Base-by-base conservation (phyloP, 176 grass and related monocot genomes). In the Puccinellia tenuiflora region DNA sequence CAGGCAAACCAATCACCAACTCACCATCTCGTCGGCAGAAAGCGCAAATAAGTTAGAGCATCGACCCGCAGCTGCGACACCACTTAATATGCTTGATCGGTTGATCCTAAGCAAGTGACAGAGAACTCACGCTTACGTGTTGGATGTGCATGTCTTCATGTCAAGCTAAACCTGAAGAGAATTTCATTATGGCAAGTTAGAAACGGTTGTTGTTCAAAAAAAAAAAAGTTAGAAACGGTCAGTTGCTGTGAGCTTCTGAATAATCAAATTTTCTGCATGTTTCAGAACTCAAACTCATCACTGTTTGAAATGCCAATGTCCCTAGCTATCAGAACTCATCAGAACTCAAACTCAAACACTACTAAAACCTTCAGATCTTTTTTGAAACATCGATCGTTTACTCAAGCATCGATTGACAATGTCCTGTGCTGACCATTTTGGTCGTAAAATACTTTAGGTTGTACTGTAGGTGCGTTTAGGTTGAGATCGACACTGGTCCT, bases 101-200 rank as follows among this genome's bases (percentile, higher is more conserved):
- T 71, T 14, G 22, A 76, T 46, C 63, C 9, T 50, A 76, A 67
- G 46, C 26, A 57, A 48, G 9, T 26, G n/a, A 22, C 6, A 10
- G 81, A 11, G 40, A n/a, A 24, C 20, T 57, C 30, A 0, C 34
- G 60, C n/a, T n/a, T 17, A 35, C 18, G 37, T 15, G 72, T 4
- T n/a, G 16, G 31, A 73, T 73, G 12, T 21, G 60, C 60, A 63
- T 63, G 8, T 6, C 50, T 79, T 90, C 84, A 90, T 75, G 83
- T 79, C 80, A 90, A 83, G 80, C 75, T 83, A 75, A 90, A 90
- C 88, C 88, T 90, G 88, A 48, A 75, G 37, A 37, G 22, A 51
- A 10, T 16, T 47, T 80, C 5, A 6, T 71, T 11, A 3, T 42
- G 15, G n/a, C n/a, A 24, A 21, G 33, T 34, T n/a, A n/a, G n/a